Evolutionary conservation across 2,329 filamentous ascomycete species (phyloP), one percentile per base, ranked within the genome.

Genomic region (Waltergamsia citrina): DNA sequence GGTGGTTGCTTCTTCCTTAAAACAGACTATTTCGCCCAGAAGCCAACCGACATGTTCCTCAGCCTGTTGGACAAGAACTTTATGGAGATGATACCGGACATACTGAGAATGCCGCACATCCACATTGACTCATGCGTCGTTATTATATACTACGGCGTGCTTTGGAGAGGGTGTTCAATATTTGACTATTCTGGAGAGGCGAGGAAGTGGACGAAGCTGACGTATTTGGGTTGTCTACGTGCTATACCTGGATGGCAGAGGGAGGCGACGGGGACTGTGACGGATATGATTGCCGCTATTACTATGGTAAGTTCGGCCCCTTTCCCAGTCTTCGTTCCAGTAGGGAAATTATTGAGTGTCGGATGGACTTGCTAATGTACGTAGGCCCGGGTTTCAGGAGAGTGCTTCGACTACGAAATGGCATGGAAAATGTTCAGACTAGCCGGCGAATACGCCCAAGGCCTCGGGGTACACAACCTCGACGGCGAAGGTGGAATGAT

Each of bases 321-420:
- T n/a, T n/a, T n/a, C n/a, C n/a, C n/a, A n/a, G n/a, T n/a, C n/a
- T n/a, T n/a, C n/a, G n/a, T n/a, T n/a, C n/a, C n/a, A n/a, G n/a
- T n/a, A n/a, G n/a, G n/a, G n/a, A n/a, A n/a, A n/a, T n/a, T n/a
- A n/a, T n/a, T n/a, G n/a, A n/a, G n/a, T n/a, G n/a, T n/a, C n/a
- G n/a, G n/a, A n/a, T n/a, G n/a, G n/a, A 6, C 3, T 21, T 12
- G 12, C 5, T 5, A 2, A 17, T 14, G 5, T 4, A 8, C 14
- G 8, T 16, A 36, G 34, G 23, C 44, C 9, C 50, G 50, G 7
- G 38, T 53, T 6, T 47, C 51, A 6, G 48, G 45, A 6, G 49
- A 51, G 8, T 51, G 40, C 20, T 54, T 54, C n/a, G 52, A 55
- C 22, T 49, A 54, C 12, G 50, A 53, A 7, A 38, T 54, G 2